A percentile compares a stretch with the other conserved stretches of the same genome.
Conservation (phyloP, 306 rosid species). For the Pterocarpus santalinus region DNA sequence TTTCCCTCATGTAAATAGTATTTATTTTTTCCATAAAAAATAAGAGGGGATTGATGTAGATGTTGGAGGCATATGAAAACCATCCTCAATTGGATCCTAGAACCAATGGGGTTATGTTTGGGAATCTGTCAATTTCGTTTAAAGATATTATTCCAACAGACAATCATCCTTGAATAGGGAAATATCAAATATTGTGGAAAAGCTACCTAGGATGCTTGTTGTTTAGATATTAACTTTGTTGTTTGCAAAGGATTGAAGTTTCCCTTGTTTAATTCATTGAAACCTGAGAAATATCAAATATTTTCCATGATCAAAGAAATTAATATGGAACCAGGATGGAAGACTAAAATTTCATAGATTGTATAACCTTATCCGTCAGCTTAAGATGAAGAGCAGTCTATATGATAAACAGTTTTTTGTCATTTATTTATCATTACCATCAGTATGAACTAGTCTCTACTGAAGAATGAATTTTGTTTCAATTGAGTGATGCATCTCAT, state of each 20-base stretch:
- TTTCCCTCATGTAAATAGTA: conserved; percentile 12
- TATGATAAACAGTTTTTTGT: background rate
- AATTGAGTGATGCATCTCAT: conserved; percentile 31
- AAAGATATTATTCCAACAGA: conserved; percentile 9
- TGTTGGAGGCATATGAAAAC: conserved; percentile 13
- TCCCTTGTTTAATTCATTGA: background rate
- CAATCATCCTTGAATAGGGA: conserved; percentile 1
- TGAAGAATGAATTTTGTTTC: background rate
- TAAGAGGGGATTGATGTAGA: conserved; percentile 26
- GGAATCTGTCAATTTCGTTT: conserved; percentile 14
- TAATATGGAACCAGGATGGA: background rate
- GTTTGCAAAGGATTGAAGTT: background rate
- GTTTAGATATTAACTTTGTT: conserved; percentile 2
- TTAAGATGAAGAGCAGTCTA: conserved; percentile 31
- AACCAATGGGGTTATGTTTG: background rate
- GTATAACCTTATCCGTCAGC: background rate
- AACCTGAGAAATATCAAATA: background rate
- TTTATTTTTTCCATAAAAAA: background rate
- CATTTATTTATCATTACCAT: conserved; percentile 17
- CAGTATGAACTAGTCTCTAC: background rate
- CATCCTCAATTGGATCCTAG: conserved; percentile 36
- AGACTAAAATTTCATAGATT: background rate
- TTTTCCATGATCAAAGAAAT: background rate
- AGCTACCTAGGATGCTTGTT: conserved; percentile 1
- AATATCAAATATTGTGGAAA: background rate